Percentiles rank a stretch among this genome's conserved stretches.
phyloP scores from a whole-genome alignment of 768 basidiomycete species.

The Tulasnella sp. region DNA sequence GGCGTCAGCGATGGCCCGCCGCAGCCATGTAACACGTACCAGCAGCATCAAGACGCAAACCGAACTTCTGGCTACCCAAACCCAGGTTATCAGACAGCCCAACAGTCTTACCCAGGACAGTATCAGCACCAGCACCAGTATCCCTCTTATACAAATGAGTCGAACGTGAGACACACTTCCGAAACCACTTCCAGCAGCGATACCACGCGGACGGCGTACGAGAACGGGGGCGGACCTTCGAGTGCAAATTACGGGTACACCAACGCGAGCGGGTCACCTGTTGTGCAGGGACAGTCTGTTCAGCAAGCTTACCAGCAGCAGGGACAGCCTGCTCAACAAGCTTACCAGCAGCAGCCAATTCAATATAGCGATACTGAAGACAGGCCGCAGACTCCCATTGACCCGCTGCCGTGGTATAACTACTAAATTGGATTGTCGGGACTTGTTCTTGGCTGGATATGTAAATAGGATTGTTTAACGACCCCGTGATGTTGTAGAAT shows the following conservation, averaged over 20 bases:
- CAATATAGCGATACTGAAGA: neutral
- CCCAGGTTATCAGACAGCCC: neutral
- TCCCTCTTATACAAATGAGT: neutral
- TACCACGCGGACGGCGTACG: neutral
- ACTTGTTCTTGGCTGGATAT: neutral
- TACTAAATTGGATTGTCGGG: neutral
- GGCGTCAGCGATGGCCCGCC: slow-evolving; percentile 19
- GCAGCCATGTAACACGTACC: slow-evolving; percentile 26
- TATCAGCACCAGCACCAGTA: neutral
- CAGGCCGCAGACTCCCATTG: neutral
- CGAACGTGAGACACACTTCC: neutral
- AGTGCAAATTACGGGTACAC: neutral
- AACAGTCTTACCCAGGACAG: neutral
- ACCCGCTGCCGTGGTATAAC: too few relatives aligned
- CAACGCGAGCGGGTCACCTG: neutral
- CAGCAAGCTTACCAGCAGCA: neutral
- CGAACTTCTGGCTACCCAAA: neutral
- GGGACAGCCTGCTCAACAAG: neutral
- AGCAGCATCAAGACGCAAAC: neutral
- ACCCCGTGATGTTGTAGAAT: neutral
- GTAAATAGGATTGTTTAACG: neutral
- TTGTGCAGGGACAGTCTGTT: neutral
- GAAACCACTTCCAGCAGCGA: neutral
- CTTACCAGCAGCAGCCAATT: neutral
- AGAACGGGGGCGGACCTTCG: neutral